Conservation (phyloP, 2,329 filamentous ascomycete genomes). For the Aaosphaeria pasadenensis region DNA sequence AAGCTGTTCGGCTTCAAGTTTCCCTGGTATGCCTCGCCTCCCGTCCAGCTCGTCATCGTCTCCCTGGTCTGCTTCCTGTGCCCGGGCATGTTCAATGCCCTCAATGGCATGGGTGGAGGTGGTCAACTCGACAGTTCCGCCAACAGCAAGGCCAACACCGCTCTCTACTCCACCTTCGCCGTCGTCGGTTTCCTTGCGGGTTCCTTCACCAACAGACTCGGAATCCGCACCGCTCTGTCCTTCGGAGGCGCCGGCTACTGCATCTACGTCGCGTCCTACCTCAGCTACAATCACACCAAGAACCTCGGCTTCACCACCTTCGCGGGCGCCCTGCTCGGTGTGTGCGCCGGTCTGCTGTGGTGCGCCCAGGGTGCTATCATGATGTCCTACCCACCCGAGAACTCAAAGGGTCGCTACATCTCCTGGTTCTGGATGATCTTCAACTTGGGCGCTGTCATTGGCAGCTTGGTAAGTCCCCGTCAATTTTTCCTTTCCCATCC, state of each 20-base stretch:
- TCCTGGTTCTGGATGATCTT: slow-evolving; percentile 95
- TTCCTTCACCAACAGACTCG: slow-evolving; percentile 74
- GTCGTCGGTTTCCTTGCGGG: slow-evolving; percentile 63
- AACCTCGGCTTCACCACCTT: slow-evolving; percentile 73
- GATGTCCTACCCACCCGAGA: slow-evolving; percentile 83
- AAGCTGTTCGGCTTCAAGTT: slow-evolving; percentile 41
- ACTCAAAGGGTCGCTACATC: slow-evolving; percentile 83
- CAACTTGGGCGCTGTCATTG: slow-evolving; percentile 87
- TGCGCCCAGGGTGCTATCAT: slow-evolving; percentile 81
- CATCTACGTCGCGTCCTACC: slow-evolving; percentile 68
- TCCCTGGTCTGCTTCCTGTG: slow-evolving; percentile 54
- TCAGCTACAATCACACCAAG: slow-evolving; percentile 66
- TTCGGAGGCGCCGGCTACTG: slow-evolving; percentile 76
- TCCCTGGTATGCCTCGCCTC: slow-evolving; percentile 50
- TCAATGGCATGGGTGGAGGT: slow-evolving; percentile 51
- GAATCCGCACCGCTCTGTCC: slow-evolving; percentile 64
- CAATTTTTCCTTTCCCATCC: too few relatives aligned
- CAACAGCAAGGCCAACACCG: slow-evolving; percentile 66
- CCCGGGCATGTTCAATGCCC: slow-evolving; percentile 54
- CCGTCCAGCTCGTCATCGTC: slow-evolving; percentile 48
- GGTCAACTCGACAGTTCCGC: slow-evolving; percentile 50
- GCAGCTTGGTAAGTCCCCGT: slow-evolving; percentile 58
- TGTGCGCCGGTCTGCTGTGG: slow-evolving; percentile 79
- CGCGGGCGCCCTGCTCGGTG: slow-evolving; percentile 70
- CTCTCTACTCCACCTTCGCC: slow-evolving; percentile 70